Evolutionary conservation across 78 protist species (phyloP), one percentile per base, ranked within the genome.

Genomic region (Creolimax fragrantissima): DNA sequence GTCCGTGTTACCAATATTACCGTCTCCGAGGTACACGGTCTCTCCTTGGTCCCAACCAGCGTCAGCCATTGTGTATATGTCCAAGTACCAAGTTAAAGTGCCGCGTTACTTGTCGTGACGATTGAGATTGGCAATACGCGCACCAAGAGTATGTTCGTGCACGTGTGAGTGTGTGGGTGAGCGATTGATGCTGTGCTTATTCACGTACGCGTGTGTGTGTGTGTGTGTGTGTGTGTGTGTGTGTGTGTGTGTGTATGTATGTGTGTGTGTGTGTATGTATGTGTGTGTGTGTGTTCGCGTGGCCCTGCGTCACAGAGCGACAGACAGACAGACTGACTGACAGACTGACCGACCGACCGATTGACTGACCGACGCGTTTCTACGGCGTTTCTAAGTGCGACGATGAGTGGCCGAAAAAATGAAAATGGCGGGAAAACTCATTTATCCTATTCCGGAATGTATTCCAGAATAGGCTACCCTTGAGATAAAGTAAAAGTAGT

Each of bases 201-300:
- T 32, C 42, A 35, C 36, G 86, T 39, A 39, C 36, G 7, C 44
- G 43, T 85, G 89, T 85, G 43, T 85, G 43, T 37, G 43, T 85
- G 89, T 85, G 89, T 85, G 89, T 85, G 43, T 85, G 43, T 85
- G 89, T 85, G 89, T 85, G 89, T 85, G 43, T 85, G 89, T 85
- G 89, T 85, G 89, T 85, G 89, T 85, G 89, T 37, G 89, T 85
- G 89, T 37, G 89, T 35, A 45, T 85, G 43, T 85, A 45, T 85
- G 5, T 85, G 39, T 37, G 5, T 85, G 39, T 85, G 39, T 85
- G 39, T 85, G 43, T 81, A 41, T 81, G 85, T 81, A 41, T 81
- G 85, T 58, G 74, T 58, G 74, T 58, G 74, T 58, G 74, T 58
- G 74, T 58, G 74, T 58, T 11, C 17, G 74, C 37, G 85, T 4